Evolutionary conservation across 176 grass and related monocot genomes (phyloP), one percentile per base, ranked within the genome.

Genomic region (Carex myosuroides): DNA sequence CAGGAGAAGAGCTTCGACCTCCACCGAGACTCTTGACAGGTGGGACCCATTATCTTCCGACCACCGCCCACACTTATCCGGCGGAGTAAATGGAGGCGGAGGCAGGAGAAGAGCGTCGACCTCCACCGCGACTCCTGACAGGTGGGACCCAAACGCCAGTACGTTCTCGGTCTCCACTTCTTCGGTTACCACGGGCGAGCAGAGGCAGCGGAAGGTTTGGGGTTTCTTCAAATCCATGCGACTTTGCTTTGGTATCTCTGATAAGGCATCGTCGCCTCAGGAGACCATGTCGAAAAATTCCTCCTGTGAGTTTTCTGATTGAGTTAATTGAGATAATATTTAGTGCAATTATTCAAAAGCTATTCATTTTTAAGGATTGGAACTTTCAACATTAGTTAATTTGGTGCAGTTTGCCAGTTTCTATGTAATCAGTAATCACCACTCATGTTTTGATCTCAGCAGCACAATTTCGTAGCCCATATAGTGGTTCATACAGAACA

Each of bases 221-320:
- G 3, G 83, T 18, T 84, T 88, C 88, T 91, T 93, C 54, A 41
- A 86, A 13, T 81, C 88, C 72, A 86, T 93, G 68, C 84, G 88
- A 4, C 8, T 86, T 11, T 93, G 88, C 86, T 90, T 93, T 87
- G 80, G 75, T 85, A 85, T 85, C 0, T 68, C 90, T 35, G 82
- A 86, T 70, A 17, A 58, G 0, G 35, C 76, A 0, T 13, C 24
- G 0, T n/a, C 63, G 35, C 44, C 8, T 71, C 44, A 7, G 8
- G 86, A 78, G 3, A 85, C 37, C 21, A 69, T 8, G 13, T 64
- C 48, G 13, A 90, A 84, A 69, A 91, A 87, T 64, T 83, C 91
- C 9, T 87, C 84, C 20, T 70, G 91, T 93, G 80, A 88, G 56
- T 17, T 83, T 4, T 37, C 41, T 85, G 18, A 26, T 66, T 75